These are phyloP conservation scores for Torulaspora delbrueckii DNA, from an alignment of 805 yeast species.

Conservation along the genomic window DNA sequence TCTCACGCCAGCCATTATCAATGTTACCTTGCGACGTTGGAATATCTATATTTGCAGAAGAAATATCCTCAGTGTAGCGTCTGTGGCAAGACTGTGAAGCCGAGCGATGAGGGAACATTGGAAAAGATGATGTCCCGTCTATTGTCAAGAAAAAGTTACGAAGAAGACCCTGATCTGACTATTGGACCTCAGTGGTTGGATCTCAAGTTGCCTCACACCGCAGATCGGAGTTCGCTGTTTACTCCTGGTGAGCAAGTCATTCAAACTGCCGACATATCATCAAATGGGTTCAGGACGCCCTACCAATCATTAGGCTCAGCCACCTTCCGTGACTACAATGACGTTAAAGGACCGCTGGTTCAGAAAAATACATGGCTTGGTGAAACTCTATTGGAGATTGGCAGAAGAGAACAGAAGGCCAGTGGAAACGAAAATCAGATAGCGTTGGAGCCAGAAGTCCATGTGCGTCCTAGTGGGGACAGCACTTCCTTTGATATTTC, in stretches of 20 bases:
- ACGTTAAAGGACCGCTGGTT: neutral
- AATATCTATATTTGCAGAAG: conserved; percentile 14
- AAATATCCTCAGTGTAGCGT: conserved; percentile 28
- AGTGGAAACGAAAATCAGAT: neutral
- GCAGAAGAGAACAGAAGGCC: no score
- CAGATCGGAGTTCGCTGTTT: conserved; percentile 7
- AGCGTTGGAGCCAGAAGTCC: neutral
- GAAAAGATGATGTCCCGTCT: conserved; percentile 25
- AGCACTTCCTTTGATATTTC: neutral
- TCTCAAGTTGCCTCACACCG: conserved; percentile 11
- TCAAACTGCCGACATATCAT: conserved; percentile 28
- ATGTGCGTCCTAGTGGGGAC: neutral
- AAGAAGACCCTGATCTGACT: neutral
- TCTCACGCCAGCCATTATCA: conserved; percentile 43
- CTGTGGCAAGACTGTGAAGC: conserved; percentile 26
- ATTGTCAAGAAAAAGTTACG: conserved; percentile 7
- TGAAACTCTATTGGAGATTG: neutral
- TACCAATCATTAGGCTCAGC: neutral
- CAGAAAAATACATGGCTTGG: neutral
- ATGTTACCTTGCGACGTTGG: conserved; percentile 37
- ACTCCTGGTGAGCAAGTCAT: conserved; percentile 33
- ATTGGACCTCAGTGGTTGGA: conserved; percentile 22
- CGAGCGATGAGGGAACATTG: conserved; percentile 28
- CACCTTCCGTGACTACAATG: neutral
- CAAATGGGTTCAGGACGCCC: conserved; percentile 27